Evolutionary conservation across 495 filamentous ascomycete genomes (phyloP), one percentile per base, ranked within the genome.

Genomic region (Podospora sp.): DNA sequence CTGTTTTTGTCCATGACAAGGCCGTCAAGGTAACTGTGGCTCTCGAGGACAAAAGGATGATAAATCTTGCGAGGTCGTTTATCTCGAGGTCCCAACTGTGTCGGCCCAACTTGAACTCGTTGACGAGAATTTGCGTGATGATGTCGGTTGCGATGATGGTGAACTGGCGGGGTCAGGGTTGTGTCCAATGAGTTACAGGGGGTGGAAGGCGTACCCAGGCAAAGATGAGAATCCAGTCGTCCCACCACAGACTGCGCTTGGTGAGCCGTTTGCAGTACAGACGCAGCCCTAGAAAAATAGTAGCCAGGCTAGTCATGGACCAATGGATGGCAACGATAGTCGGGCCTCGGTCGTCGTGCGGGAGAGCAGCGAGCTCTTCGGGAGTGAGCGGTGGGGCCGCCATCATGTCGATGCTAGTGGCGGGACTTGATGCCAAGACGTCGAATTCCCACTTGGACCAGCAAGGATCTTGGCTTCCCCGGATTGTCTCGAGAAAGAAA

Each of bases 201-300:
- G 57, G 20, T 20, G 29, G 21, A n/a, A 0, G 20, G 21, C 27
- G 20, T 25, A 60, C 58, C 58, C 58, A 60, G 18, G 26, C 58
- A 40, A 21, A 1, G 18, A 60, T 40, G 6, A 40, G 21, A 22
- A 60, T 60, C 58, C 58, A 60, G 58, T 60, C 58, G 21, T 60
- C 58, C 58, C 58, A 60, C 58, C 58, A 60, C 29, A 60, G 33
- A 40, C 25, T 18, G 6, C 26, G 29, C 2, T 29, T 9, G 6
- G 27, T 60, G 58, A 33, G 26, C 6, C 27, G 5, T 12, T 60
- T 60, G 58, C 58, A 46, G 14, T 60, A 60, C 7, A 60, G 26
- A 11, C 58, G 58, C 4, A 60, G n/a, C 21, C 16, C 18, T 16
- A 60, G 20, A 40, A 60, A 60, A 12, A 29, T 40, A 1, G 27